Evolutionary conservation across 768 basidiomycete species (phyloP), one percentile per base, ranked within the genome.

Genomic region (Collybia sordida): DNA sequence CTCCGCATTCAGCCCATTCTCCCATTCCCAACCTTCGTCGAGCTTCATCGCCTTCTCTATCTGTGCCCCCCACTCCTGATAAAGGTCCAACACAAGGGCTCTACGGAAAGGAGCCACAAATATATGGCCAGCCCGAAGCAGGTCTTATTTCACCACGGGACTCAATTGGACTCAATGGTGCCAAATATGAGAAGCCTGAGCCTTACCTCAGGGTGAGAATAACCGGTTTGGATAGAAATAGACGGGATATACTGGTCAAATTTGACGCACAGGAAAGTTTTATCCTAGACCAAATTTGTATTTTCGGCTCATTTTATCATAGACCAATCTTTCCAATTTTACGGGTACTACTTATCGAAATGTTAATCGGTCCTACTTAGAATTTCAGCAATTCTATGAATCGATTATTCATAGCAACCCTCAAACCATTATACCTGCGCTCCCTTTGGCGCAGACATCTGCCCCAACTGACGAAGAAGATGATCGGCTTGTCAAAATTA

Each of bases 401-500:
- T 81, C 94, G 42, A 79, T 96, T 58, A 81, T 93, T 24, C 81
- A 87, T 59, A 93, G 82, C 67, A 95, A 92, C 65, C 97, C 97
- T 0, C 97, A 98, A 63, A 96, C 95, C 22, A 97, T 99, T 59
- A 78, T 98, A 14, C 93, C 97, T 6, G 97, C 97, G 3, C 79
- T 99, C 12, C 97, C 97, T 1, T 79, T 98, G n/a, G 83, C 95
- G 0, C 93, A 96, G 57, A 98, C 95, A 0, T 98, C 95, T 11
- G 97, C 97, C 2, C 88, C 93, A 21, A 94, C 93, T 11, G 97
- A 98, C 62, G 97, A 98, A 70, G 97, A 98, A 69, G 97, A 99
- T 67, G 97, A 98, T 66, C 81, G 97, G 17, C 78, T 99, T 2
- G 93, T 99, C 25, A 89, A 89, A 64, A 88, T 95, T 52, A 93